These are phyloP conservation scores for Thymus mandschuricus DNA, from an alignment of 257 asterid genomes.

Conservation along the genomic window DNA sequence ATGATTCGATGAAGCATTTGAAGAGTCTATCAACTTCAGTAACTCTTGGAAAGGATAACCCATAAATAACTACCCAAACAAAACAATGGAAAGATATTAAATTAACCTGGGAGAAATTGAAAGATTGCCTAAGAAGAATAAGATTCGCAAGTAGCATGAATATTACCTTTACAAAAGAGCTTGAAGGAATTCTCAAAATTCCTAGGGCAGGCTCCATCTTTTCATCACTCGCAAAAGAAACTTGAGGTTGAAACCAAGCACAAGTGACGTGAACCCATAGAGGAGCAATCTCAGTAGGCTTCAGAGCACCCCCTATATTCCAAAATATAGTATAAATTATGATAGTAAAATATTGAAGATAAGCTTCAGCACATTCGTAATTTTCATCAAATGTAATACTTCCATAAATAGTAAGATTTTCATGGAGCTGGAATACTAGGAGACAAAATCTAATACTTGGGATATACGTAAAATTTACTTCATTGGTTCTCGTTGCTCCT, in stretches of 20 bases:
- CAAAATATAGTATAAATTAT: constrained; percentile 28
- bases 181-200: constrained; percentile 88
- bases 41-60: constrained; percentile 4
- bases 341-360: constrained; percentile 23
- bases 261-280: constrained; percentile 98
- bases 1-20: constrained; percentile 25
- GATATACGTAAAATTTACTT: constrained; percentile 8
- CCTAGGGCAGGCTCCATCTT: constrained; percentile 99
- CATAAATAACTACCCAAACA: constrained; percentile 16
- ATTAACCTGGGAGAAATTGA: constrained; percentile 9
- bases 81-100: constrained; percentile 13
- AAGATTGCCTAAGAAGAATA: constrained; percentile 4
- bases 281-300: constrained; percentile 86
- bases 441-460: constrained; percentile 2
- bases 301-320: constrained; percentile 87
- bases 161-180: constrained; percentile 85
- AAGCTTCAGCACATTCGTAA: background rate
- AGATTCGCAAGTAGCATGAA: constrained; percentile 19
- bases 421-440: constrained; percentile 15
- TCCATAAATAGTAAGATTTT: constrained; percentile 5
- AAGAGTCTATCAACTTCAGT: constrained; percentile 8
- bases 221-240: constrained; percentile 90
- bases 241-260: constrained; percentile 99
- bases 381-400: background rate
- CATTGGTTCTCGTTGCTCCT: constrained; percentile 6